These are phyloP conservation scores for Amorphotheca resinae DNA, from an alignment of 495 filamentous ascomycete species.

Conservation along the genomic window DNA sequence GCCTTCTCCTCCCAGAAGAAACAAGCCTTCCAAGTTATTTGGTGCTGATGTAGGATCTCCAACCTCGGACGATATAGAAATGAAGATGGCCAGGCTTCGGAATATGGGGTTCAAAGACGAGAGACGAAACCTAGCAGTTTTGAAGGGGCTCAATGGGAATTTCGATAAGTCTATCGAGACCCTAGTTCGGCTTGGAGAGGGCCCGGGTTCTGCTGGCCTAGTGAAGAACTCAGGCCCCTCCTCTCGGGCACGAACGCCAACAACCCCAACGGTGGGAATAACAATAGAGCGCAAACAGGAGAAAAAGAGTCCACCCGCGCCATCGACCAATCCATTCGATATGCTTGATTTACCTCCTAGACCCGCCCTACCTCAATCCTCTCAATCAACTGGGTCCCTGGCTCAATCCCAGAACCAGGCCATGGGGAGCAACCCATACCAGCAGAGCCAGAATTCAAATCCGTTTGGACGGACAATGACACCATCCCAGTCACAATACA, in stretches of 20 bases:
- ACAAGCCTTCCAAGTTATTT: slow-evolving; percentile 20
- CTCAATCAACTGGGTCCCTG: slow-evolving; percentile 44
- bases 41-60: slow-evolving; percentile 11
- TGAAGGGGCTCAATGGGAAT: slow-evolving; percentile 72
- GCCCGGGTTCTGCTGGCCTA: slow-evolving; percentile 28
- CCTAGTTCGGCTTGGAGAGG: slow-evolving; percentile 65
- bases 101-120: slow-evolving; percentile 93
- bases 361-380: slow-evolving; percentile 37
- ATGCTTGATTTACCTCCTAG: slow-evolving; percentile 43
- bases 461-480: slow-evolving; percentile 38
- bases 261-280: slow-evolving; percentile 17
- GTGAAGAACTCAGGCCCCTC: slow-evolving; percentile 21
- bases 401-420: slow-evolving; percentile 19
- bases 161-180: slow-evolving; percentile 76
- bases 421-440: slow-evolving; percentile 36
- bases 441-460: slow-evolving; percentile 30
- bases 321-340: slow-evolving; percentile 62
- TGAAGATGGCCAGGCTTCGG: slow-evolving; percentile 62
- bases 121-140: slow-evolving; percentile 60
- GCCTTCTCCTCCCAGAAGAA: slow-evolving; percentile 24
- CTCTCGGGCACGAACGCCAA: slow-evolving; percentile 33
- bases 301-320: slow-evolving; percentile 23
- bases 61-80: slow-evolving; percentile 37
- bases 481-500: slow-evolving; percentile 27
- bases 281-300: slow-evolving; percentile 20